Percentiles rank a stretch among this genome's conserved stretches.
phyloP scores from a whole-genome alignment of 495 filamentous ascomycete species.

The Pyronema omphalodes region DNA sequence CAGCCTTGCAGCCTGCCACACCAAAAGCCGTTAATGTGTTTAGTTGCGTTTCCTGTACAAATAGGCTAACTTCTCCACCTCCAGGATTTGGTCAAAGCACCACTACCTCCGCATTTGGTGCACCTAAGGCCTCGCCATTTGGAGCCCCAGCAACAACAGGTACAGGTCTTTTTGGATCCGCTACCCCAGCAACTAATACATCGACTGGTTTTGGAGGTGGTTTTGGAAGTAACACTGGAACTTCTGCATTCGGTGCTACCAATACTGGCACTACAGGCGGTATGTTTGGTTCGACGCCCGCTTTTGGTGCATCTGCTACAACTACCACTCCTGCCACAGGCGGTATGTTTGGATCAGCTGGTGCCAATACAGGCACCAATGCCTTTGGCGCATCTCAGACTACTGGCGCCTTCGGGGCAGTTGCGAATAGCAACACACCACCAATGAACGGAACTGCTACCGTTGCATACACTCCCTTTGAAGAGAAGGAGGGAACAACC shows the following conservation, averaged over 20 bases:
- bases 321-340: conserved; percentile 28
- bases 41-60: not conserved
- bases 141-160: conserved; percentile 24
- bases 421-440: conserved; percentile 19
- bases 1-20: not conserved
- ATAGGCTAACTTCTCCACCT: not conserved
- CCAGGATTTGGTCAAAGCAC: conserved; percentile 33
- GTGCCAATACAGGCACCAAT: conserved; percentile 32
- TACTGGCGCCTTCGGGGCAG: conserved; percentile 27
- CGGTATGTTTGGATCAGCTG: conserved; percentile 25
- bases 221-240: conserved; percentile 12
- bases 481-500: conserved; percentile 59
- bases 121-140: conserved; percentile 26
- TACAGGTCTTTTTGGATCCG: conserved; percentile 29
- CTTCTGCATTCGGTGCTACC: conserved; percentile 24
- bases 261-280: conserved; percentile 23
- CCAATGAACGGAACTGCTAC: conserved; percentile 49
- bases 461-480: conserved; percentile 50
- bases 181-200: conserved; percentile 28
- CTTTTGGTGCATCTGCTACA: conserved; percentile 30
- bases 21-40: not conserved
- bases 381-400: conserved; percentile 29
- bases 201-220: conserved; percentile 40
- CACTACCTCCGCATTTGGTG: conserved; percentile 24
- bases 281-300: conserved; percentile 23